These are phyloP conservation scores for Podospora didyma DNA, from an alignment of 495 filamentous ascomycete genomes.

Conservation along the genomic window DNA sequence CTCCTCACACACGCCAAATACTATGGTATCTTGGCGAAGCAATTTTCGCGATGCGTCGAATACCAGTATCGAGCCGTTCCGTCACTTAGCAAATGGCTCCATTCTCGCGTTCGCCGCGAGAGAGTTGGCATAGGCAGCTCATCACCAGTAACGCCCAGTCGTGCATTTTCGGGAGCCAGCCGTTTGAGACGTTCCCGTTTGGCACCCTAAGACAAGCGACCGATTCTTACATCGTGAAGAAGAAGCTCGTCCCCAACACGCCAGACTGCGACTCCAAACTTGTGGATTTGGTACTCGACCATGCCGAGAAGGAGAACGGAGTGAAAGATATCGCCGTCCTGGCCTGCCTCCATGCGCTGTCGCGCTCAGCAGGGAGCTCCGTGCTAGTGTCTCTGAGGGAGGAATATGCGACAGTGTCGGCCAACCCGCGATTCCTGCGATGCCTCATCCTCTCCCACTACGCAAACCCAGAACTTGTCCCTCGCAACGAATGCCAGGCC, in stretches of 20 bases:
- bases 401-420: neutral
- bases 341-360: constrained; percentile 13
- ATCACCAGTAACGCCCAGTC: constrained; percentile 4
- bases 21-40: neutral
- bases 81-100: constrained; percentile 1
- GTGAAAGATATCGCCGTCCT: constrained; percentile 11
- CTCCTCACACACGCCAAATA: neutral
- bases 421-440: constrained; percentile 8
- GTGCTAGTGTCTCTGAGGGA: constrained; percentile 9
- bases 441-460: constrained; percentile 2
- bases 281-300: constrained; percentile 9
- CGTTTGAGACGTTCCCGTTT: constrained; percentile 1
- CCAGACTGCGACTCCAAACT: constrained; percentile 10
- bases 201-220: constrained; percentile 3
- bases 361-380: neutral
- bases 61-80: neutral
- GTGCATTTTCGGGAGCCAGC: neutral
- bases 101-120: constrained; percentile 1
- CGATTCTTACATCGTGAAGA: constrained; percentile 3
- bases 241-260: constrained; percentile 3
- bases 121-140: constrained; percentile 9
- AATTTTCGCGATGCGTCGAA: neutral
- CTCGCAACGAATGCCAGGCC: constrained; percentile 2
- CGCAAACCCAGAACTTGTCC: constrained; percentile 7
- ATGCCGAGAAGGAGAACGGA: constrained; percentile 4